Percentiles rank a stretch among this genome's conserved stretches.
Conservation (phyloP, 2,329 filamentous ascomycete species). For the Aspergillus pseudoglaucus region DNA sequence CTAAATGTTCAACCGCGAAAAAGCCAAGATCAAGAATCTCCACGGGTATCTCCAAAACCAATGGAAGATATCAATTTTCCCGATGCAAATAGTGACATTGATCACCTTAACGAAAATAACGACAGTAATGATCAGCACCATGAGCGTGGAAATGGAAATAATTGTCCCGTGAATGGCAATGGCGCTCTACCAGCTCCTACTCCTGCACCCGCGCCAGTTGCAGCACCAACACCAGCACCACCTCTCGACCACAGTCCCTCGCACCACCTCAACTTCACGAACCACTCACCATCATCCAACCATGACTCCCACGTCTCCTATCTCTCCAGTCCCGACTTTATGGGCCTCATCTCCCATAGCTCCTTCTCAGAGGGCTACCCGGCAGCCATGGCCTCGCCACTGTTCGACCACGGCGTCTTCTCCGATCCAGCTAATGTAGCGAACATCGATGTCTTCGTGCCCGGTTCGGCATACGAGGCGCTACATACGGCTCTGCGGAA, state of each 20-base stretch:
- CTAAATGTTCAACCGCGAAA: constrained; percentile 10
- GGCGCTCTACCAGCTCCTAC: neutral
- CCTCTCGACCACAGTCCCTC: neutral
- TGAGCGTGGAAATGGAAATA: neutral
- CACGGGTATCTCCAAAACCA: neutral
- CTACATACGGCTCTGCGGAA: constrained; percentile 42
- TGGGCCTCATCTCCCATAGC: neutral
- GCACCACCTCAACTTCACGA: neutral
- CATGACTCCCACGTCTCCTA: neutral
- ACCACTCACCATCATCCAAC: neutral
- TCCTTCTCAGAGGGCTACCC: constrained; percentile 7
- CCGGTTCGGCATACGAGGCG: constrained; percentile 44
- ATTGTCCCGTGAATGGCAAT: neutral
- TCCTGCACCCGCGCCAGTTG: neutral
- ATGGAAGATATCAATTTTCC: neutral
- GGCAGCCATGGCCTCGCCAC: constrained; percentile 12
- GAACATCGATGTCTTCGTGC: constrained; percentile 44
- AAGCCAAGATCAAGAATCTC: neutral
- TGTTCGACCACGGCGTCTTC: constrained; percentile 19
- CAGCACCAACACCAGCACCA: neutral
- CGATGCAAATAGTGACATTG: neutral
- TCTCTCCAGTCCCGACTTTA: neutral
- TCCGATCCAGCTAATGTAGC: constrained; percentile 23
- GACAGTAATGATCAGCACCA: neutral
- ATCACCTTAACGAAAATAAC: neutral